Base-by-base conservation (phyloP, 2,329 filamentous ascomycete species). In the Diaporthe nobilis region DNA sequence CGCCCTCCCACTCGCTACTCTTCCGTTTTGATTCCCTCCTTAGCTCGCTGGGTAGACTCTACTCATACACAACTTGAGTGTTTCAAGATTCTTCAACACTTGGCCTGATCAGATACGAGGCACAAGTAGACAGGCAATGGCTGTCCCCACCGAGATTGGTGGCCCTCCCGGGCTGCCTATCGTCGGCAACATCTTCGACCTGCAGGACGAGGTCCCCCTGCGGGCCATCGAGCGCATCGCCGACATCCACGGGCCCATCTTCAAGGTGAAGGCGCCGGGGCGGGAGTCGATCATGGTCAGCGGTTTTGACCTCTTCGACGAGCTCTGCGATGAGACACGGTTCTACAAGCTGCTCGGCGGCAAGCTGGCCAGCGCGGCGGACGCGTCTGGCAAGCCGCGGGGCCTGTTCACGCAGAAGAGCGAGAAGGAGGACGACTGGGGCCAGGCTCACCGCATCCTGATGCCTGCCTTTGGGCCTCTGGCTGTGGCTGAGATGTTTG, bases 391-490 rank as follows among this genome's bases (percentile, higher is more conserved):
- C 37, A 85, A 90, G 1, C 86, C 89, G 67, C 91, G 92, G 84
- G 92, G 92, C n/a, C 86, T 94, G 15, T 94, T 94, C 80, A 93
- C 91, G 0, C 74, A 75, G 28, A 74, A 55, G 22, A 61, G 71
- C 5, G 87, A 87, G 7, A 53, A 53, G 39, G 89, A 91, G 78
- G 85, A 87, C 73, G 91, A 92, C 79, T 94, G 93, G 93, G 90
- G 88, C 39, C 88, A 92, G 77, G 93, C 94, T 39, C 90, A 94
- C 80, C 85, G 91, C 31, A 84, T 92, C 22, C 84, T 95, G 73
- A 88, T 93, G 79, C 92, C 93, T 0, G 92, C 92, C 2, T 94
- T 95, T 81, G 93, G 93, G 0, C 93, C 93, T 0, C 82, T 94
- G 31, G 87, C 90, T 1, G 94, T 95, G 79, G 88, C 90, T 44